Evolutionary conservation across 176 grass and related monocot species (phyloP), one percentile per base, ranked within the genome.

Genomic region (Avena sativa): DNA sequence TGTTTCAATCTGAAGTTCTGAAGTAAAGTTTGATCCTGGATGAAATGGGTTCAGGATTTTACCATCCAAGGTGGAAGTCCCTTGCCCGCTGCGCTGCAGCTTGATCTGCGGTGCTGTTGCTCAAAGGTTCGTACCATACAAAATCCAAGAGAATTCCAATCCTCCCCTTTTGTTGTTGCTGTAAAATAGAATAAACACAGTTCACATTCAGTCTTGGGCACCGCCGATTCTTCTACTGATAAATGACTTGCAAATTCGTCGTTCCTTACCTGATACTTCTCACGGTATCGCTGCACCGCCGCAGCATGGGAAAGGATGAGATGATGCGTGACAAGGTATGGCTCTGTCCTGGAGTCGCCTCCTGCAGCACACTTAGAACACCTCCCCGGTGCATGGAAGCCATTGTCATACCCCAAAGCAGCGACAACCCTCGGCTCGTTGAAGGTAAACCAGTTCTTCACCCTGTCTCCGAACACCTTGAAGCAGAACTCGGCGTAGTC

Each of bases 41-140:
- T 60, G 43, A 62, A 61, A n/a, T 25, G 25, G 2, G 28, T 69
- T 86, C 51, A 47, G 52, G 25, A 7, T 63, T 12, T 76, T 91
- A 98, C 96, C 96, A 98, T 90, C 96, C 96, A 19, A 98, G 79
- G 61, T 98, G 96, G 78, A 98, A 98, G 23, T 98, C 96, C 80
- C 96, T 94, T 26, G 96, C 87, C 85, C 93, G 82, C 79, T 92
- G 86, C 15, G 93, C 96, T 30, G 96, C 96, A 71, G 86, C 91
- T 84, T 89, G 84, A 77, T 98, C 96, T 0, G 86, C 88, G 3
- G 87, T 90, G 56, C 86, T 91, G 85, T 88, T 10, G 2, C 90
- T 95, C 58, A 92, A 86, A 84, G 93, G 93, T 62, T 95, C 93
- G 0, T 95, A 98, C 96, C 96, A 95, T 12, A 91, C 90, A 40